Percentiles rank a stretch among this genome's conserved stretches.
Evolutionary conservation across 176 grass and related monocot genomes (phyloP).

Genomic region (Paspalum vaginatum): DNA sequence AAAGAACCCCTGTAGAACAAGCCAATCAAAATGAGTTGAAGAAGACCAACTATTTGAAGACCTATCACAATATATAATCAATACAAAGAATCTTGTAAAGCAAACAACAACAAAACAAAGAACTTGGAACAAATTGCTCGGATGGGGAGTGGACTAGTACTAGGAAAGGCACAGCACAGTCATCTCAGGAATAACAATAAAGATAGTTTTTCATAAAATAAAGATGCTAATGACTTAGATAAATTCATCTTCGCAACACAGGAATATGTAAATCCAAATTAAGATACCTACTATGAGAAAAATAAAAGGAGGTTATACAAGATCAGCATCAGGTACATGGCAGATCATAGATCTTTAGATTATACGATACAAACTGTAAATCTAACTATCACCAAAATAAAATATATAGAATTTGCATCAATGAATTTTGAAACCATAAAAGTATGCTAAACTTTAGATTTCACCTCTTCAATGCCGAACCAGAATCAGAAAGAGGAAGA

Average conservation of each 20-base stretch:
- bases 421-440: conserved; percentile 17
- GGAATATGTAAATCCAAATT: conserved; percentile 9
- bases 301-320: background rate
- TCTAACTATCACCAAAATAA: background rate
- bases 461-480: conserved; percentile 69
- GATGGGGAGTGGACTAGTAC: background rate
- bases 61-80: background rate
- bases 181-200: background rate
- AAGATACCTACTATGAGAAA: conserved; percentile 6
- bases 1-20: conserved; percentile 66
- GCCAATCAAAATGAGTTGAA: conserved; percentile 31
- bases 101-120: background rate
- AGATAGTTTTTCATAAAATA: conserved; percentile 15
- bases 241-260: background rate
- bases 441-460: background rate
- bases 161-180: background rate
- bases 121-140: background rate
- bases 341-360: background rate
- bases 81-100: conserved; percentile 3
- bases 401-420: background rate
- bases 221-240: background rate
- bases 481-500: conserved; percentile 70
- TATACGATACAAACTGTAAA: conserved; percentile 1
- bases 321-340: conserved; percentile 11
- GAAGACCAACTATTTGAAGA: conserved; percentile 14